Percentiles rank a stretch among this genome's conserved stretches.
These are phyloP conservation scores for Sugiyamaella novakii DNA, from an alignment of 1,139 yeast genomes.

Conservation along the genomic window DNA sequence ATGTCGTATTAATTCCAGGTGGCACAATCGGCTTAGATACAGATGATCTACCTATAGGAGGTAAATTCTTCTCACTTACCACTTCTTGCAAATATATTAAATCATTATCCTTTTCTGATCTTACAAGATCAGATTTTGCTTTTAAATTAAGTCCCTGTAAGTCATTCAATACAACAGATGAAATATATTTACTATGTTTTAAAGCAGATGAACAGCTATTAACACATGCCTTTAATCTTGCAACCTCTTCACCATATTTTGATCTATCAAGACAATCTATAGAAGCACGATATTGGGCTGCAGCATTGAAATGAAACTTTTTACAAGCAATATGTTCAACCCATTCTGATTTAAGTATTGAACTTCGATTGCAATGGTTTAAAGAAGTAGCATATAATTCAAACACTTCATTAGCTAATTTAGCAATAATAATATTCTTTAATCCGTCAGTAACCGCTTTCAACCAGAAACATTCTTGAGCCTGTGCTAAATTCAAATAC, in stretches of 20 bases:
- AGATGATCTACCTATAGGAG: slow-evolving; percentile 46
- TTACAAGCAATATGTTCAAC: slow-evolving; percentile 61
- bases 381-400: slow-evolving; percentile 56
- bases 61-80: slow-evolving; percentile 51
- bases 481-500: slow-evolving; percentile 71
- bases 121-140: slow-evolving; percentile 50
- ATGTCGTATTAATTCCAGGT: slow-evolving; percentile 34
- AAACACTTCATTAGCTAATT: slow-evolving; percentile 64
- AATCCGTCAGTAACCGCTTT: slow-evolving; percentile 63
- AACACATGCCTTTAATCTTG: slow-evolving; percentile 48
- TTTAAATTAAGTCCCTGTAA: slow-evolving; percentile 51
- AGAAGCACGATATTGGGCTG: slow-evolving; percentile 66
- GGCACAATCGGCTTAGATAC: slow-evolving; percentile 58
- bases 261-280: slow-evolving; percentile 50
- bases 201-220: slow-evolving; percentile 45
- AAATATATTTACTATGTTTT: slow-evolving; percentile 47
- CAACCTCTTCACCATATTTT: slow-evolving; percentile 72
- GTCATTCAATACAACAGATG: slow-evolving; percentile 49
- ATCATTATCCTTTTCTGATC: slow-evolving; percentile 78
- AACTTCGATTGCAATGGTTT: slow-evolving; percentile 51
- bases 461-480: slow-evolving; percentile 86
- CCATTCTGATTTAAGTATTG: slow-evolving; percentile 64
- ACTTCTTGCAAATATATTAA: slow-evolving; percentile 70
- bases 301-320: slow-evolving; percentile 65
- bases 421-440: slow-evolving; percentile 64